These are phyloP conservation scores for Ceratocystis smalleyi DNA, from an alignment of 2,329 filamentous ascomycete species.

Conservation along the genomic window DNA sequence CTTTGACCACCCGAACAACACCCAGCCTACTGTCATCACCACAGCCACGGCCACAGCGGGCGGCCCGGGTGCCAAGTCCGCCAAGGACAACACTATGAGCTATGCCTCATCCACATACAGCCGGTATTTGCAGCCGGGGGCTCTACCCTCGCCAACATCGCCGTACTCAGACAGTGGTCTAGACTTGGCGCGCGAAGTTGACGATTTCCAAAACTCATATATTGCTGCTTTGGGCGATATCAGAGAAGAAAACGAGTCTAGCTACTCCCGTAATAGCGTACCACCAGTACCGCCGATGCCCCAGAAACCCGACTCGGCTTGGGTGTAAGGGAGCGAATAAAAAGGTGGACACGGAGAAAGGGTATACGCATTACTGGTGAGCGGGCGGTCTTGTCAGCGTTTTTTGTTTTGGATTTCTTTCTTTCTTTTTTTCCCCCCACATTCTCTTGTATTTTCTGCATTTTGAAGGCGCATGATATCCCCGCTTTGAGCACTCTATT, in stretches of 20 bases:
- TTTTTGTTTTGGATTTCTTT: not conserved
- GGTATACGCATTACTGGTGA: not conserved
- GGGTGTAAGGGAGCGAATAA: constrained; percentile 5
- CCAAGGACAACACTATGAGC: constrained; percentile 14
- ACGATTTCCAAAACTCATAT: constrained; percentile 32
- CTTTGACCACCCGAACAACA: not conserved
- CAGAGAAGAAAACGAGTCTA: constrained; percentile 21
- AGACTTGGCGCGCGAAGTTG: constrained; percentile 29
- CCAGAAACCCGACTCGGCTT: constrained; percentile 9
- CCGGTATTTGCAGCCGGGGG: constrained; percentile 13
- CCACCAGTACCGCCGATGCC: constrained; percentile 10
- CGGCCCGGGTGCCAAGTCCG: not conserved
- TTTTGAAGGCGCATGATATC: constrained; percentile 1
- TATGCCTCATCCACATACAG: constrained; percentile 16
- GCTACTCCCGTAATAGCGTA: constrained; percentile 4
- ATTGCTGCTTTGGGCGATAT: constrained; percentile 28
- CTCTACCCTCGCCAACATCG: constrained; percentile 14
- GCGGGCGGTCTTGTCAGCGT: not conserved
- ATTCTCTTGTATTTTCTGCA: not conserved
- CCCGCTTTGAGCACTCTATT: not conserved
- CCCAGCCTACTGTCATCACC: not conserved
- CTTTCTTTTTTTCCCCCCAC: not conserved
- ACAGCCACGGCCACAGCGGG: constrained; percentile 17
- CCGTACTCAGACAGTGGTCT: constrained; percentile 21
- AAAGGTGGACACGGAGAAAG: too few relatives aligned